Conservation (phyloP, 306 rosid species). For the Abrus pulchellus region DNA sequence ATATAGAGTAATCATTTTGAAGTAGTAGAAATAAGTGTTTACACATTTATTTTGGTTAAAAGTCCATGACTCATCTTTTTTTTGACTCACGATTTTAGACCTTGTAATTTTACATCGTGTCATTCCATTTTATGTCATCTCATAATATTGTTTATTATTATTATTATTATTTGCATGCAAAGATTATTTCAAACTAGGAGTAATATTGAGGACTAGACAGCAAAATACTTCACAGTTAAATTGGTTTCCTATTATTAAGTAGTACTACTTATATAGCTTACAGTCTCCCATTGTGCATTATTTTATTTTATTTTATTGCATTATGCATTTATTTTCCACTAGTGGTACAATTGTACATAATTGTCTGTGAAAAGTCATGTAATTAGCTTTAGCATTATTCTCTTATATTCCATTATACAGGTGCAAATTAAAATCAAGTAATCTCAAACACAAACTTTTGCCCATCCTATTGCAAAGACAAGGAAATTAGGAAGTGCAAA, state of each 20-base stretch:
- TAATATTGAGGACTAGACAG: slow-evolving; percentile 15
- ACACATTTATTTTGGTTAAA: no score
- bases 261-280: slow-evolving; percentile 7
- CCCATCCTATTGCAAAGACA: neutral
- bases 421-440: slow-evolving; percentile 25
- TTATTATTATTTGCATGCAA: neutral
- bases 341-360: slow-evolving; percentile 31
- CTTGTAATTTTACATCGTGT: no score
- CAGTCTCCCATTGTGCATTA: slow-evolving; percentile 19
- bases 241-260: slow-evolving; percentile 15
- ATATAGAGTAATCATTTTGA: no score
- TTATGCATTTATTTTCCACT: neutral
- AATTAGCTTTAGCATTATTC: slow-evolving; percentile 16
- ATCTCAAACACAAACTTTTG: neutral
- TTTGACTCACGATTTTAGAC: no score
- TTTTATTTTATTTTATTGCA: no score
- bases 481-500: slow-evolving; percentile 13
- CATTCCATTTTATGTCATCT: neutral
- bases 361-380: slow-evolving; percentile 37
- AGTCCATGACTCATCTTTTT: no score
- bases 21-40: no score
- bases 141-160: neutral
- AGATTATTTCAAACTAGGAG: slow-evolving; percentile 19
- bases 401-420: slow-evolving; percentile 9
- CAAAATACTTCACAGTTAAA: slow-evolving; percentile 9